Evolutionary conservation across 1,284 basidiomycete genomes (phyloP), one percentile per base, ranked within the genome.

Genomic region (Naganishia cerealis): DNA sequence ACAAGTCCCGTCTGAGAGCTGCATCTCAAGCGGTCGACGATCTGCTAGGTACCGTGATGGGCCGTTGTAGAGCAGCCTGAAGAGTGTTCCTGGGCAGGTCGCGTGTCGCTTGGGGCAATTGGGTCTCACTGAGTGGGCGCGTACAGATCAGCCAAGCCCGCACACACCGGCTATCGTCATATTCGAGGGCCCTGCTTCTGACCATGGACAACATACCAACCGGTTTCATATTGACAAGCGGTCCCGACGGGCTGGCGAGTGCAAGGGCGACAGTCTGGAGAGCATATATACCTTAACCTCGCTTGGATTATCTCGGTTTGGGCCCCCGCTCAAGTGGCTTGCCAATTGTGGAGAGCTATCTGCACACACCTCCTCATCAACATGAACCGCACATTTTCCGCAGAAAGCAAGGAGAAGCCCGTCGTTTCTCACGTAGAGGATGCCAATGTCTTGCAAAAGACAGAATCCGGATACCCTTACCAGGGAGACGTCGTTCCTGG

Each of bases 381-480:
- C 40, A 56, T 57, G 56, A 66, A 57, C 54, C 65, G 65, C 29
- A 57, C 54, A 18, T 4, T 48, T 12, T 57, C 65, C 16, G 56
- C 48, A 39, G 65, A 66, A 26, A 56, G 56, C 65, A 66, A 66
- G 33, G 65, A 66, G 10, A 66, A 66, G 43, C 65, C 65, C 15
- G 54, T 57, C 65, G 33, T 57, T 29, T 57, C 65, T 2, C 65
- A 66, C 24, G 56, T 66, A 10, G 65, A 66, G 21, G 36, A 66
- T 36, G 36, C 50, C 50, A 53, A 63, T 50, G 39, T 12, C 39
- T 33, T 63, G 29, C 50, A 53, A 21, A 42, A 42, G 24, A 53
- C 38, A 1, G 61, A 63, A 39, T 53, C 50, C 9, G 29, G 38
- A 21, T 63, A 40, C n/a, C 50, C 50, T 21, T 63, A 66, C 24